A percentile compares a stretch with the other conserved stretches of the same genome.
Conservation (phyloP, 139 green algal genomes). For the Chlorella sp. region DNA sequence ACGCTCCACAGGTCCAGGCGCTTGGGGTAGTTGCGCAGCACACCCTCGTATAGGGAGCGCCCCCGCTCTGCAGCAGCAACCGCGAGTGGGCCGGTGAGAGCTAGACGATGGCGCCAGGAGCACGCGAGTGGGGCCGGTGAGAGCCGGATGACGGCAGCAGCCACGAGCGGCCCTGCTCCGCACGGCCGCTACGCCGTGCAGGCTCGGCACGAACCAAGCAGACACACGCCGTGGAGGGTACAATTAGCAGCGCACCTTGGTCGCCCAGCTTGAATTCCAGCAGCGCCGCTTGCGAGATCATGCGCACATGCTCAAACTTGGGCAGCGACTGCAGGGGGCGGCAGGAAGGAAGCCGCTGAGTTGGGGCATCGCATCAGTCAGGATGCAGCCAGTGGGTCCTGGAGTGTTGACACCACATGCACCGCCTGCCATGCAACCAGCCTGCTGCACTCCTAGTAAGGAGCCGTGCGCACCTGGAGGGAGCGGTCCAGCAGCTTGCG, state of each 20-base stretch:
- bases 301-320: slow-evolving; percentile 93
- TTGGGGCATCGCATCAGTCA: slow-evolving; percentile 89
- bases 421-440: too few species aligned
- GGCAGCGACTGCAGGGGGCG: slow-evolving; percentile 71
- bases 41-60: slow-evolving; percentile 87
- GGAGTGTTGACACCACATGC: too few species aligned
- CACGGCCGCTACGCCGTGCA: too few species aligned
- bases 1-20: slow-evolving; percentile 95
- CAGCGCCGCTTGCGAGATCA: slow-evolving; percentile 78
- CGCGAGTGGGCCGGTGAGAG: too few species aligned
- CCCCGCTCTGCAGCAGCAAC: slow-evolving; percentile 61
- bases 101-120: too few species aligned
- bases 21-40: slow-evolving; percentile 93
- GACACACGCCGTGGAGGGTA: too few species aligned
- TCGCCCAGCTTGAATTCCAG: slow-evolving; percentile 85
- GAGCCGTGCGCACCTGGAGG: slow-evolving; percentile 44
- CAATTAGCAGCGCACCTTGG: neutral
- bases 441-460: too few species aligned
- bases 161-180: too few species aligned
- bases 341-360: slow-evolving; percentile 11
- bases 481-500: slow-evolving; percentile 68
- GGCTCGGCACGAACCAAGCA: too few species aligned
- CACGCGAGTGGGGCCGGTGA: too few species aligned
- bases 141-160: too few species aligned
- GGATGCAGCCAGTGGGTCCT: too few species aligned